Conservation (phyloP, 1,284 basidiomycete species). For the Phlebopus sp. region DNA sequence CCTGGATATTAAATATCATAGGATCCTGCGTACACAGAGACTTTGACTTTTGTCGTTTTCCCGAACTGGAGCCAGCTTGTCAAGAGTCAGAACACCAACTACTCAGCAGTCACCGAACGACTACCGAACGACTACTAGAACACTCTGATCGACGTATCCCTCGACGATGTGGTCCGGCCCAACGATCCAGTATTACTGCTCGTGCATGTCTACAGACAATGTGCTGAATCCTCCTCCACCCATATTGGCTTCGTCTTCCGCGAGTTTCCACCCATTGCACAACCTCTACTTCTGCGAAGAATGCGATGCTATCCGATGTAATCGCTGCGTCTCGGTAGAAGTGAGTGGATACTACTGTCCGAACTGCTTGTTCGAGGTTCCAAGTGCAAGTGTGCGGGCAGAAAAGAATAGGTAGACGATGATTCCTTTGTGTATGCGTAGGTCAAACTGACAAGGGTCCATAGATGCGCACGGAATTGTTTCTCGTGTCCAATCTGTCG, state of each 20-base stretch:
- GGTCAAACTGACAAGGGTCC: conserved; percentile 7
- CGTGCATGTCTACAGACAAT: conserved; percentile 52
- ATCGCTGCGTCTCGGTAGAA: conserved; percentile 88
- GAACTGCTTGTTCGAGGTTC: conserved; percentile 98
- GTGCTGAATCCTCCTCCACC: conserved; percentile 70
- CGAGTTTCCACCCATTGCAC: conserved; percentile 80
- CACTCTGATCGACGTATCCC: no score
- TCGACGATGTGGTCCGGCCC: conserved; percentile 27
- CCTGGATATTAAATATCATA: no score
- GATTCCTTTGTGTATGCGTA: not conserved
- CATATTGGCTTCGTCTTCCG: conserved; percentile 67
- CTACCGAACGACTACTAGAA: no score
- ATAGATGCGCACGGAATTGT: conserved; percentile 95
- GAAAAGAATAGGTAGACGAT: conserved; percentile 84
- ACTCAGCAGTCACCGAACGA: no score
- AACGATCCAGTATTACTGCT: conserved; percentile 64
- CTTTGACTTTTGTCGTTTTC: no score
- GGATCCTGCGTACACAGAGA: no score
- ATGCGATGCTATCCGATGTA: conserved; percentile 93
- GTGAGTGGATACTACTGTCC: conserved; percentile 97
- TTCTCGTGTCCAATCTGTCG: conserved; percentile 93
- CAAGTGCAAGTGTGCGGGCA: conserved; percentile 90
- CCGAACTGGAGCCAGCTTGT: no score
- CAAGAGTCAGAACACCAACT: no score
- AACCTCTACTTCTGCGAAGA: conserved; percentile 97